A percentile compares a stretch with the other conserved stretches of the same genome.
Conservation (phyloP, 202 grass and related monocot genomes). For the Digitaria exilis region DNA sequence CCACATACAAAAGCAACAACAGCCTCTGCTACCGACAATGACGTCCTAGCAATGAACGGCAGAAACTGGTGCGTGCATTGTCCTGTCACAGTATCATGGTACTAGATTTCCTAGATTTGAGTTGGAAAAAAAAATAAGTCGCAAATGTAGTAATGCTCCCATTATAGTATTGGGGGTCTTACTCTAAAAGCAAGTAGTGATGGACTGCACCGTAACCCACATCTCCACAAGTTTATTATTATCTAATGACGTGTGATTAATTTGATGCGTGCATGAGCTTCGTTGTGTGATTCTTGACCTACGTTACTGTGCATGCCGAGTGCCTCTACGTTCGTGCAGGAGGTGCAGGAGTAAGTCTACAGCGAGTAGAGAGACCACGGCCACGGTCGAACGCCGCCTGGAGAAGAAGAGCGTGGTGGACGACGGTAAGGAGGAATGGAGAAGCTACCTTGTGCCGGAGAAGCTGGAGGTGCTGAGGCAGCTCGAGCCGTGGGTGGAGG, state of each 20-base stretch:
- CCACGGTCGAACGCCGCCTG: neutral
- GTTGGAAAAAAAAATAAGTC: too few relatives aligned
- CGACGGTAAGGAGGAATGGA: neutral
- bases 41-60: neutral
- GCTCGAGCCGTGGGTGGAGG: conserved; percentile 34
- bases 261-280: neutral
- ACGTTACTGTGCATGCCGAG: neutral
- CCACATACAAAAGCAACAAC: neutral
- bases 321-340: neutral
- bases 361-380: neutral
- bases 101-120: too few relatives aligned
- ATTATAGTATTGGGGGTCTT: too few relatives aligned
- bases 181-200: too few relatives aligned
- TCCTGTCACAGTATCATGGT: too few relatives aligned
- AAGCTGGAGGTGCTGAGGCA: neutral
- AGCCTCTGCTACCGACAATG: neutral
- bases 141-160: too few relatives aligned
- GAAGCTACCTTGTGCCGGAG: conserved; percentile 13
- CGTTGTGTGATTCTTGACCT: neutral
- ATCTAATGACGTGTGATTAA: too few relatives aligned
- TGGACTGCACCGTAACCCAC: too few relatives aligned
- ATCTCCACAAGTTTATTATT: too few relatives aligned
- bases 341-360: neutral
- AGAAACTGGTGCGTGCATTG: neutral
- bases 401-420: neutral